Evolutionary conservation across 176 grass and related monocot species (phyloP).

Genomic region (Eragrostis nindensis): DNA sequence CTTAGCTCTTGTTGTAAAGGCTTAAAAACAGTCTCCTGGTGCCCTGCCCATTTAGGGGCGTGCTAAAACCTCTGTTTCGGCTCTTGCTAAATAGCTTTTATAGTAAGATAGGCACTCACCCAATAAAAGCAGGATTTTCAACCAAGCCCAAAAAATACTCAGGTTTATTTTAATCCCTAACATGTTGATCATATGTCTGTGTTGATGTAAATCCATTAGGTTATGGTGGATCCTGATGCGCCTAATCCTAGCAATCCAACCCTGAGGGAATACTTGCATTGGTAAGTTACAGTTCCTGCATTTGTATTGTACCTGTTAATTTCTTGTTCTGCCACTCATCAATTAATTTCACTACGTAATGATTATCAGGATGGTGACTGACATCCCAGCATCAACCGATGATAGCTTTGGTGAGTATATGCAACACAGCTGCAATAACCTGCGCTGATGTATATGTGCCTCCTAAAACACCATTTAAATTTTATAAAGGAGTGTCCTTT

Average conservation of each 20-base stretch:
- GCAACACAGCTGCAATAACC: not conserved
- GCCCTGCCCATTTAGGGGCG: not conserved
- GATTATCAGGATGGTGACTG: constrained; percentile 83
- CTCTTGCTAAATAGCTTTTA: not conserved
- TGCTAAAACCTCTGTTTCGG: not conserved
- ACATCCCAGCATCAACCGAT: constrained; percentile 83
- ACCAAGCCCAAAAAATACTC: constrained; percentile 19
- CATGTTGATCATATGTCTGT: constrained; percentile 50
- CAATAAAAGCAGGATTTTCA: constrained; percentile 11
- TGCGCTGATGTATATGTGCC: not conserved
- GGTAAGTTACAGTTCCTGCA: constrained; percentile 49
- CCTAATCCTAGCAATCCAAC: constrained; percentile 84
- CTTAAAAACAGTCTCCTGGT: constrained; percentile 13
- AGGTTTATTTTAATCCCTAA: constrained; percentile 49
- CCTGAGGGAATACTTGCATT: constrained; percentile 87
- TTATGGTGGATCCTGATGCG: constrained; percentile 98
- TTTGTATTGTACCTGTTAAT: not conserved
- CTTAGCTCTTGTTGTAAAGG: constrained; percentile 18
- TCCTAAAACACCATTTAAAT: not conserved
- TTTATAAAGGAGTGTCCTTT: not conserved
- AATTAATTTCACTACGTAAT: constrained; percentile 24
- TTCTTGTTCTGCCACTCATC: not conserved
- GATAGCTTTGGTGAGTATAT: constrained; percentile 76
- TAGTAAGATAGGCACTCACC: constrained; percentile 19
- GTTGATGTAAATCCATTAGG: constrained; percentile 58